Conservation (phyloP, 176 grass and related monocot genomes). For the Juncus inflexus region DNA sequence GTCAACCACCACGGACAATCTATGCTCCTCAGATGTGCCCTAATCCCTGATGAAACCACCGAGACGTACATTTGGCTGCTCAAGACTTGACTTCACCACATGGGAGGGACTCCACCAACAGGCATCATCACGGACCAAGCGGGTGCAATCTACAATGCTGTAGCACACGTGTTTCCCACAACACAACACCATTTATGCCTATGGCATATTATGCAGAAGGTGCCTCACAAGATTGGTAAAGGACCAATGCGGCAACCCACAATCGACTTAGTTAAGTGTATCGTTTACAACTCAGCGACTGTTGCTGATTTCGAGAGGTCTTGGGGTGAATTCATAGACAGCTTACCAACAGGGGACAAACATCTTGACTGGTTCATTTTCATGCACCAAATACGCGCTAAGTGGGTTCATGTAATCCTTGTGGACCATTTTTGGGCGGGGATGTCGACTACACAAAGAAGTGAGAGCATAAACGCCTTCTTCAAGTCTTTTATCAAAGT, state of each 20-base stretch:
- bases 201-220: conserved; percentile 52
- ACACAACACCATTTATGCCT: conserved; percentile 66
- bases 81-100: conserved; percentile 55
- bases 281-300: conserved; percentile 58
- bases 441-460: conserved; percentile 57
- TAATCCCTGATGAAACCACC: conserved; percentile 56
- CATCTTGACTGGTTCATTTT: conserved; percentile 58
- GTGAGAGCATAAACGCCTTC: conserved; percentile 48
- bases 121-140: conserved; percentile 65
- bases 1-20: conserved; percentile 60
- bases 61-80: conserved; percentile 73
- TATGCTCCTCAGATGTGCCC: conserved; percentile 65
- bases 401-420: conserved; percentile 67
- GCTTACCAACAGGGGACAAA: conserved; percentile 41
- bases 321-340: conserved; percentile 58
- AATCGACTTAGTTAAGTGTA: conserved; percentile 43
- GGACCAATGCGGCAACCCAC: conserved; percentile 28
- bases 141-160: conserved; percentile 50
- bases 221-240: conserved; percentile 45
- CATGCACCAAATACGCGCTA: conserved; percentile 45
- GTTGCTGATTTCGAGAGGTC: conserved; percentile 60
- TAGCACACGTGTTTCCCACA: conserved; percentile 60
- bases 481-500: conserved; percentile 59
- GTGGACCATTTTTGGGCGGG: conserved; percentile 72
- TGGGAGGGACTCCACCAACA: conserved; percentile 57